These are phyloP conservation scores for Parathielavia hyrcaniae DNA, from an alignment of 495 filamentous ascomycete species.

Conservation along the genomic window DNA sequence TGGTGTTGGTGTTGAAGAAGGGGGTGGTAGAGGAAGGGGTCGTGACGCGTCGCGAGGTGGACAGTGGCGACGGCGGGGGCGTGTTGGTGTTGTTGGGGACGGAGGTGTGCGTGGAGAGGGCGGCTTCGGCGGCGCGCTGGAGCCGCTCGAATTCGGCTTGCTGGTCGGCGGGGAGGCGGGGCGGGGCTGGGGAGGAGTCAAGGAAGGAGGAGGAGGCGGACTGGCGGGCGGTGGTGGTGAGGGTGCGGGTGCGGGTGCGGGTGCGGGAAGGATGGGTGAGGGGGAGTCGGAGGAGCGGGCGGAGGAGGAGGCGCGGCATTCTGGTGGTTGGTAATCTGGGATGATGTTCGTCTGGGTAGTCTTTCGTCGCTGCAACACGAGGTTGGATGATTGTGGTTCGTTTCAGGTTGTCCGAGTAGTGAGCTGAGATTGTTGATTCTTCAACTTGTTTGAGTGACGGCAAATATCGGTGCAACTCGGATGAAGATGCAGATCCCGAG, in stretches of 20 bases:
- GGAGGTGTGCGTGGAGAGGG: slow-evolving; percentile 25
- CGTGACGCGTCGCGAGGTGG: slow-evolving; percentile 26
- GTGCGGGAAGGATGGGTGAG: not conserved
- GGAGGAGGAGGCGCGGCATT: slow-evolving; percentile 22
- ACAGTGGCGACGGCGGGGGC: slow-evolving; percentile 2
- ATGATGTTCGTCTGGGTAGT: not conserved
- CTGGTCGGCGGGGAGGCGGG: slow-evolving; percentile 75
- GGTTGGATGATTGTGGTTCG: not conserved
- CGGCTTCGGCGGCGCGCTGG: slow-evolving; percentile 50
- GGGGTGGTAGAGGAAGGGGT: not conserved
- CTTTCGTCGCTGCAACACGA: too few relatives aligned
- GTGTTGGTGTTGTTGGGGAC: slow-evolving; percentile 7
- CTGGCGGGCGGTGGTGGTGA: not conserved
- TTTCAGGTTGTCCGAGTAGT: not conserved
- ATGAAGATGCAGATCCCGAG: too few relatives aligned
- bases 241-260: not conserved
- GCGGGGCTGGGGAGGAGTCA: slow-evolving; percentile 59
- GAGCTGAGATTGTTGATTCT: not conserved
- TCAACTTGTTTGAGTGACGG: not conserved
- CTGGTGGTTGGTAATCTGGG: slow-evolving; percentile 7
- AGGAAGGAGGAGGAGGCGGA: slow-evolving; percentile 33
- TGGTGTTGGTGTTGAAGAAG: not conserved
- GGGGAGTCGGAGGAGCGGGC: slow-evolving; percentile 1
- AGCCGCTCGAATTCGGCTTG: slow-evolving; percentile 91
- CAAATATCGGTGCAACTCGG: not conserved